Evolutionary conservation across 306 rosid genomes (phyloP).

Genomic region (Lathyrus aphaca): DNA sequence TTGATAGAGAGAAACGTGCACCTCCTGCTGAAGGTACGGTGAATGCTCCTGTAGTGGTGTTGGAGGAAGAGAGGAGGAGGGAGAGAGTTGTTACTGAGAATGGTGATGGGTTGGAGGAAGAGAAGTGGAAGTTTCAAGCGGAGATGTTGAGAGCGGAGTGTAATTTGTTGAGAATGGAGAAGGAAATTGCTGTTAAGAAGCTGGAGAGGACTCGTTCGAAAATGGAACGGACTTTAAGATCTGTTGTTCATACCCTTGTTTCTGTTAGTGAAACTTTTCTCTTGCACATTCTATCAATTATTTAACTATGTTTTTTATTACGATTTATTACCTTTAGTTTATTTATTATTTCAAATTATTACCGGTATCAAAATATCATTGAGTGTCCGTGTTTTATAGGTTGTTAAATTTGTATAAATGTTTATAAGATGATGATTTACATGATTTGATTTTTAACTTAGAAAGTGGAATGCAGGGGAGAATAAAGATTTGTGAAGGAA

Average conservation of each 20-base stretch:
- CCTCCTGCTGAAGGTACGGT: constrained; percentile 8
- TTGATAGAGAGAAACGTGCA: constrained; percentile 64
- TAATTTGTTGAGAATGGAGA: constrained; percentile 89
- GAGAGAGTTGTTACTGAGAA: constrained; percentile 58
- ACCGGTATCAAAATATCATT: too few relatives aligned
- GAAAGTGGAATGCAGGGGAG: constrained; percentile 61
- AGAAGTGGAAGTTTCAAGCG: constrained; percentile 89
- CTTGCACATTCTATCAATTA: too few relatives aligned
- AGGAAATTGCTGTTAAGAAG: constrained; percentile 71
- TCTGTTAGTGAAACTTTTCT: constrained; percentile 56
- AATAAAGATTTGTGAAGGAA: constrained; percentile 67
- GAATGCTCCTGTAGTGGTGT: constrained; percentile 54
- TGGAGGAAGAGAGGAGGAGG: constrained; percentile 57
- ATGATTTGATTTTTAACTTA: constrained; percentile 32
- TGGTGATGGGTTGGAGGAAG: constrained; percentile 55
- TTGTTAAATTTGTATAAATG: too few relatives aligned
- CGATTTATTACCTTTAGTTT: too few relatives aligned
- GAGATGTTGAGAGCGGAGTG: constrained; percentile 97
- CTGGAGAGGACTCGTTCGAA: constrained; percentile 56
- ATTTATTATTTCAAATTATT: too few relatives aligned
- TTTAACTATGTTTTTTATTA: too few relatives aligned
- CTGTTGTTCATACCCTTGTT: constrained; percentile 69
- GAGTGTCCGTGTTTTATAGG: too few relatives aligned
- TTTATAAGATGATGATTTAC: neutral
- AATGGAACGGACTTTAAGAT: constrained; percentile 66